These are phyloP conservation scores for Chlorella vulgaris DNA, from an alignment of 139 green algal species.

Conservation along the genomic window DNA sequence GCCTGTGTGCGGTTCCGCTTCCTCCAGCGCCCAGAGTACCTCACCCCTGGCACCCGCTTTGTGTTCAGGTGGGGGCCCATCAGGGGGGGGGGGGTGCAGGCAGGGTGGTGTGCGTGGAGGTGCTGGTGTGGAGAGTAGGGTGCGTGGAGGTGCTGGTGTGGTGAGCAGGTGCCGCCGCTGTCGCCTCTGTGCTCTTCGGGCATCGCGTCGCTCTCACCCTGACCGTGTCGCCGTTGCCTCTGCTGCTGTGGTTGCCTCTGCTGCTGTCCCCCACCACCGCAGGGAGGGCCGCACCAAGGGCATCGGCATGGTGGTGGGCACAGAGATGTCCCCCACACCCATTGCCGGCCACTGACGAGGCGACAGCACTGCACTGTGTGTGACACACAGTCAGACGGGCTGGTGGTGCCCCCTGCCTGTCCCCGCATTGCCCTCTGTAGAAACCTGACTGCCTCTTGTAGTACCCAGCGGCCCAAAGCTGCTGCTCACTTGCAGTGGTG, in stretches of 20 bases:
- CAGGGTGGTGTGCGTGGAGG: not conserved
- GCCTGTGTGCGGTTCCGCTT: slow-evolving; percentile 89
- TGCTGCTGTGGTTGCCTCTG: not conserved
- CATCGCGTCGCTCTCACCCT: too few relatives aligned
- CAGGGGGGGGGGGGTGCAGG: too few relatives aligned
- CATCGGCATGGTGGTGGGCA: slow-evolving; percentile 82
- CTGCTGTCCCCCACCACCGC: too few relatives aligned
- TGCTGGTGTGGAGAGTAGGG: not conserved
- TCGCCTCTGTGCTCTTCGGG: not conserved
- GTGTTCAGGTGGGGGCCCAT: slow-evolving; percentile 68
- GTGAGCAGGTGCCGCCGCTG: too few relatives aligned
- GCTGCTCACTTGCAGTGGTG: too few relatives aligned
- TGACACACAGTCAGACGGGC: too few relatives aligned
- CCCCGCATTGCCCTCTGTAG: too few relatives aligned
- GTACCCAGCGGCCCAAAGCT: too few relatives aligned
- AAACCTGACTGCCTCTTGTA: too few relatives aligned
- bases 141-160: not conserved
- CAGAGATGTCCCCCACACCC: slow-evolving; percentile 35
- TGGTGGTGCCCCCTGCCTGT: too few relatives aligned
- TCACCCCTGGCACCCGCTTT: slow-evolving; percentile 77
- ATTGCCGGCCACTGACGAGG: not conserved
- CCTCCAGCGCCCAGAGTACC: slow-evolving; percentile 82
- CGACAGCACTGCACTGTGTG: too few relatives aligned
- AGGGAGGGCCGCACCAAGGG: slow-evolving; percentile 91
- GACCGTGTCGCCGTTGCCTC: not conserved